These are phyloP conservation scores for Alternaria hordeiaustralica DNA, from an alignment of 2,329 filamentous ascomycete species.

Conservation along the genomic window DNA sequence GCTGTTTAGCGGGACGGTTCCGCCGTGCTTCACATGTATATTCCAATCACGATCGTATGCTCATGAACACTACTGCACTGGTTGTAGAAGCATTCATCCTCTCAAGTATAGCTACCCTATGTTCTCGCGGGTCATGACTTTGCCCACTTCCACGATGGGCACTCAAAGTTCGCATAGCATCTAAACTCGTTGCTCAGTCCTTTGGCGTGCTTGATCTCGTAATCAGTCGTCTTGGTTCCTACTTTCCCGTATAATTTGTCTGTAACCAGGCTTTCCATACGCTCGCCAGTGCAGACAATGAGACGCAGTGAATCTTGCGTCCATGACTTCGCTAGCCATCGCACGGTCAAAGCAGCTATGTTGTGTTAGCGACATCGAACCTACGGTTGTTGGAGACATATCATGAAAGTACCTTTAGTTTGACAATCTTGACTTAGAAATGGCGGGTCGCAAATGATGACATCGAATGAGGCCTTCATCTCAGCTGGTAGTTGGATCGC, in stretches of 20 bases:
- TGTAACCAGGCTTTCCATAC: slow-evolving; percentile 69
- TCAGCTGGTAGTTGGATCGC: slow-evolving; percentile 69
- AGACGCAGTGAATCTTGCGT: slow-evolving; percentile 50
- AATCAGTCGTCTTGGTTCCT: slow-evolving; percentile 70
- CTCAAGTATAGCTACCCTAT: neutral
- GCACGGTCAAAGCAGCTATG: slow-evolving; percentile 72
- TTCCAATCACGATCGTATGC: neutral
- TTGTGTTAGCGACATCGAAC: slow-evolving; percentile 12
- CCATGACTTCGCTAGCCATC: slow-evolving; percentile 70
- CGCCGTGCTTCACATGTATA: neutral
- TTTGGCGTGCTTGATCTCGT: slow-evolving; percentile 71
- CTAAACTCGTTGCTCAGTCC: slow-evolving; percentile 81
- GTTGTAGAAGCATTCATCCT: neutral
- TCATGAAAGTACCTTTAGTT: slow-evolving; percentile 65
- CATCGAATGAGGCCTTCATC: slow-evolving; percentile 70
- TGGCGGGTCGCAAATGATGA: slow-evolving; percentile 77
- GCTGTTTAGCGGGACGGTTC: slow-evolving; percentile 6
- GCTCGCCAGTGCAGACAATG: slow-evolving; percentile 78
- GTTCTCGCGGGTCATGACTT: slow-evolving; percentile 11
- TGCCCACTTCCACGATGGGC: slow-evolving; percentile 53
- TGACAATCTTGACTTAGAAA: slow-evolving; percentile 83
- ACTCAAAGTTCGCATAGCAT: slow-evolving; percentile 81
- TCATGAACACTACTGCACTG: neutral
- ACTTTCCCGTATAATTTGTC: slow-evolving; percentile 70
- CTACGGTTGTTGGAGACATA: neutral